phyloP scores from a whole-genome alignment of 768 basidiomycete species.

The Cystobasidium tubakii region DNA sequence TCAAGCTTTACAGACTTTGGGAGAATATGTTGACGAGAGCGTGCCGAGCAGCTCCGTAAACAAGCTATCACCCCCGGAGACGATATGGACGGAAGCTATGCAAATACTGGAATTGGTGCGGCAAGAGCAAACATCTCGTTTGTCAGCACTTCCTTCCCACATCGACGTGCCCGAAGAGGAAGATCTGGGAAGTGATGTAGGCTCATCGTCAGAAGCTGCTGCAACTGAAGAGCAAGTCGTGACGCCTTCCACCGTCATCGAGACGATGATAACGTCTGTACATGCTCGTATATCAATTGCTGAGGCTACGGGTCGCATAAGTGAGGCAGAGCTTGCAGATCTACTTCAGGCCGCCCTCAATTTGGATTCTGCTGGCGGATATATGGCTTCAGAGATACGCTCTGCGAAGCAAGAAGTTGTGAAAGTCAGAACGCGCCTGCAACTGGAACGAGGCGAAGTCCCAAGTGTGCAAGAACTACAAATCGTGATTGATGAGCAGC shows the following conservation, averaged over 20 bases:
- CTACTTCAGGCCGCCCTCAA: neutral
- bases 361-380: conserved; percentile 7
- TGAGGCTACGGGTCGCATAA: neutral
- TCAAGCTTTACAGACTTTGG: conserved; percentile 23
- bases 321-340: neutral
- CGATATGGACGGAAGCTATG: conserved; percentile 17
- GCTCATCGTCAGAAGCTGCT: neutral
- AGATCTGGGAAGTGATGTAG: neutral
- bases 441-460: neutral
- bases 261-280: conserved; percentile 15
- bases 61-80: neutral
- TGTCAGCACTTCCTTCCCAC: neutral
- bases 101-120: neutral
- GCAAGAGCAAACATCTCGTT: neutral
- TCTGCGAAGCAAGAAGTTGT: neutral
- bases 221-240: conserved; percentile 11
- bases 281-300: neutral
- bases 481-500: neutral
- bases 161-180: neutral
- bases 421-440: neutral
- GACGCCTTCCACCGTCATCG: conserved; percentile 23
- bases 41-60: neutral
- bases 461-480: neutral
- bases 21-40: conserved; percentile 16
- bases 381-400: conserved; percentile 18